A percentile compares a stretch with the other conserved stretches of the same genome.
phyloP scores from a whole-genome alignment of 768 basidiomycete genomes.

The Strobilomyces echinocephalus region DNA sequence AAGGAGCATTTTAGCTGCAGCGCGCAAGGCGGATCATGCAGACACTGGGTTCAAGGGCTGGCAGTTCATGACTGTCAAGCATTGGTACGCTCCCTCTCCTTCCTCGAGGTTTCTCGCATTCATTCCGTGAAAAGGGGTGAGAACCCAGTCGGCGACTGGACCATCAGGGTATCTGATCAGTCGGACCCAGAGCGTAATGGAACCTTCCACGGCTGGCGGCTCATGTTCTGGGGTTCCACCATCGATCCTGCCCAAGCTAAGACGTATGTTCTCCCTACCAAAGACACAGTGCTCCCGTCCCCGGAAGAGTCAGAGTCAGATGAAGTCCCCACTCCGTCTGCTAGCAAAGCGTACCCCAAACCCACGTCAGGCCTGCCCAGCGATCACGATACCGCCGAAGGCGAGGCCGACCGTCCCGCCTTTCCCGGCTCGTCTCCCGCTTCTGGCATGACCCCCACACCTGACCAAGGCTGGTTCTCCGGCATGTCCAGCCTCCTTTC shows the following conservation, averaged over 20 bases:
- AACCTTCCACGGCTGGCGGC: slow-evolving; percentile 84
- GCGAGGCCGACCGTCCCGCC: slow-evolving; percentile 75
- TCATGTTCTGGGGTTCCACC: slow-evolving; percentile 87
- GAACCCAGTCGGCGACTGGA: slow-evolving; percentile 87
- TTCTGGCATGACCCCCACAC: slow-evolving; percentile 48
- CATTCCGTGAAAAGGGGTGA: slow-evolving; percentile 67
- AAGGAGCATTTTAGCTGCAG: slow-evolving; percentile 75
- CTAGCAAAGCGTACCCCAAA: slow-evolving; percentile 66
- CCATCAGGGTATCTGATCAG: slow-evolving; percentile 79
- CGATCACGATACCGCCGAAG: slow-evolving; percentile 77
- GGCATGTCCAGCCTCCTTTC: slow-evolving; percentile 69
- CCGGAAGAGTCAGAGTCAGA: slow-evolving; percentile 39
- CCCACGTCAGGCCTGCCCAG: slow-evolving; percentile 84
- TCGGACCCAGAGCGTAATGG: slow-evolving; percentile 53
- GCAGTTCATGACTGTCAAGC: slow-evolving; percentile 98
- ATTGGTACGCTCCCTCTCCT: slow-evolving; percentile 58
- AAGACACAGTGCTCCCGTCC: slow-evolving; percentile 48
- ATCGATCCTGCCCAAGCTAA: slow-evolving; percentile 65
- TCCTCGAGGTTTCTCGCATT: slow-evolving; percentile 6
- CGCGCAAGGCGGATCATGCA: slow-evolving; percentile 60
- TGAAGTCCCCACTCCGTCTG: slow-evolving; percentile 36
- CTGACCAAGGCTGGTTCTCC: slow-evolving; percentile 83
- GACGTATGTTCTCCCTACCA: slow-evolving; percentile 55
- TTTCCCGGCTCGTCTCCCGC: slow-evolving; percentile 42
- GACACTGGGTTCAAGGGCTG: slow-evolving; percentile 81